Conservation (phyloP, 2,329 filamentous ascomycete species). For the Botrytis fragariae region DNA sequence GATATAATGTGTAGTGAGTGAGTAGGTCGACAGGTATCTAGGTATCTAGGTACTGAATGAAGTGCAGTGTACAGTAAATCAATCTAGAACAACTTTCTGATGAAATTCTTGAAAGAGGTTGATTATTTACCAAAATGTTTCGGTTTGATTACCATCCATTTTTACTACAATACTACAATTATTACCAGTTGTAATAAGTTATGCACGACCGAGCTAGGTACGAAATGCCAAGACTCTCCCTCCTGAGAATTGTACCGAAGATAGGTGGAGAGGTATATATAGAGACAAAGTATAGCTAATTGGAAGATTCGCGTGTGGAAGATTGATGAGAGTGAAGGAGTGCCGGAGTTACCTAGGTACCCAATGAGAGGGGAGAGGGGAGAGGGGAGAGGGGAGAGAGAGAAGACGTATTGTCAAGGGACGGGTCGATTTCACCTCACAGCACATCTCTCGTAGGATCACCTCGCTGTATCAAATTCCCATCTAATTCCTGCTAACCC, state of each 20-base stretch:
- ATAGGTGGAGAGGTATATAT: neutral
- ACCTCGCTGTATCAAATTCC: neutral
- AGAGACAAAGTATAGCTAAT: neutral
- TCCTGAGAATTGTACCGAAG: neutral
- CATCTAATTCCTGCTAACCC: neutral
- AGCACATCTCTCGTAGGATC: neutral
- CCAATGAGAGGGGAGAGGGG: neutral
- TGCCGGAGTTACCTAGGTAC: neutral
- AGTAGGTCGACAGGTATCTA: neutral
- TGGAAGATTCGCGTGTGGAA: neutral
- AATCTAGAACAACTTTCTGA: neutral
- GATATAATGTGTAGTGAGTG: neutral
- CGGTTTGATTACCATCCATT: neutral
- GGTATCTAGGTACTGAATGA: neutral
- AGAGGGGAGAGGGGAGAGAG: neutral
- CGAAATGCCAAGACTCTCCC: neutral
- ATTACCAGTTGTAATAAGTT: no score
- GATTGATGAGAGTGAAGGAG: neutral
- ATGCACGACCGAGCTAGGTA: neutral
- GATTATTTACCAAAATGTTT: conserved; percentile 4
- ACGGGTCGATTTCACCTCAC: neutral
- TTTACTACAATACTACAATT: no score
- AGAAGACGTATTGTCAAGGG: neutral
- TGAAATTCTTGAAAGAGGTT: neutral
- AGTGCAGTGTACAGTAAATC: neutral